Percentiles rank a stretch among this genome's conserved stretches.
phyloP scores from a whole-genome alignment of 2,329 filamentous ascomycete species.

The Sporothrix brasiliensis region DNA sequence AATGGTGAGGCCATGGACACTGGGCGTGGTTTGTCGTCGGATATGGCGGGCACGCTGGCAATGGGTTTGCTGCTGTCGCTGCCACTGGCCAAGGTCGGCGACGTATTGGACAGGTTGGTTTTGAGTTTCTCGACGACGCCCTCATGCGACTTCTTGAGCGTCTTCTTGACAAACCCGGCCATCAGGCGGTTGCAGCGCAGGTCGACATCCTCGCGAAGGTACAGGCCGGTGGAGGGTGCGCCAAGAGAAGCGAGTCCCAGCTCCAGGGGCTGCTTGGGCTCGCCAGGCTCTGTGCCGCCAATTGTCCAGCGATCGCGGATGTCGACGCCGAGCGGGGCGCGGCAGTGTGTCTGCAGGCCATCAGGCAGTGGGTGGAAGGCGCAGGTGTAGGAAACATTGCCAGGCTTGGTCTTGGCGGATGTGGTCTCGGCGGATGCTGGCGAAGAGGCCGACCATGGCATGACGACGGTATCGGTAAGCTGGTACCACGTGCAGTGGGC shows the following conservation, averaged over 20 bases:
- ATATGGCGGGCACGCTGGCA: too few relatives aligned
- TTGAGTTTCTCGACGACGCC: conserved; percentile 61
- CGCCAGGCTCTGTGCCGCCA: conserved; percentile 70
- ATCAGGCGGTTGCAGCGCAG: conserved; percentile 79
- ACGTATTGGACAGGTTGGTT: background rate
- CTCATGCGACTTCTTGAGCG: conserved; percentile 74
- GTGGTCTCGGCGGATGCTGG: background rate
- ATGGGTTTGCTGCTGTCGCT: background rate
- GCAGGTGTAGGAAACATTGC: conserved; percentile 75
- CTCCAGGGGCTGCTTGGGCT: conserved; percentile 67
- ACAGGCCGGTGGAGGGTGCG: conserved; percentile 69
- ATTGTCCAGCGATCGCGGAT: conserved; percentile 79
- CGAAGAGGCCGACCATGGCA: conserved; percentile 51
- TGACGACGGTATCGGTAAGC: conserved; percentile 72
- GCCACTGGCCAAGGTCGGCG: background rate
- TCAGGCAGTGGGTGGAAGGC: conserved; percentile 75
- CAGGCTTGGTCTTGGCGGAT: conserved; percentile 59
- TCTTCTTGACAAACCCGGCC: conserved; percentile 77
- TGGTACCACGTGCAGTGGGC: conserved; percentile 75
- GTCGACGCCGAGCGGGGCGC: conserved; percentile 78
- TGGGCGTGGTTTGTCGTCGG: background rate
- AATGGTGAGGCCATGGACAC: background rate
- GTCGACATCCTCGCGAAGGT: conserved; percentile 82
- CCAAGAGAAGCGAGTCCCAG: conserved; percentile 60
- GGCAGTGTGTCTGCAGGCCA: conserved; percentile 80